Evolutionary conservation across 164 flowering plant species (phyloP), one percentile per base, ranked within the genome.

Genomic region (Piper longum): DNA sequence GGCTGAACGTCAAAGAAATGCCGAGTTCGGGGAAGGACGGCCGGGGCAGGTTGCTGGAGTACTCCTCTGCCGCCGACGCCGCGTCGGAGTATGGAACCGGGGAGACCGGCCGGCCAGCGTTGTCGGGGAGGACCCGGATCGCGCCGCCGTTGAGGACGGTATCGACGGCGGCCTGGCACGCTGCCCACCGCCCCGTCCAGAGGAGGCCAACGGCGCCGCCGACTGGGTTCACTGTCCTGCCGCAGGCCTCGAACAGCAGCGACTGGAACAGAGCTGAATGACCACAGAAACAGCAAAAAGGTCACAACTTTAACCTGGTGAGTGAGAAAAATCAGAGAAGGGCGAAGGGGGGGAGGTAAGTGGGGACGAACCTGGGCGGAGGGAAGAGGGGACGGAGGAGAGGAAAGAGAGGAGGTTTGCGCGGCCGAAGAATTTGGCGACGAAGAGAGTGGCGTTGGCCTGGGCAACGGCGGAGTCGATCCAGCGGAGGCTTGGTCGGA

Each of bases 141-240:
- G 75, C 44, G 44, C 88, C 95, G 41, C 91, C 92, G 14, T 77
- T 70, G 8, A 90, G 83, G 19, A 90, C 84, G 4, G 87, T 78
- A 60, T 84, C 89, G 66, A 88, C 87, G 56, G 97, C 92, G 57
- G 84, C 61, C 63, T 86, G 89, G 64, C 97, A 88, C 51, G 81
- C 73, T 70, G 77, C 77, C 95, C 95, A 90, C 67, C 88, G 88
- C 7, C 91, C 92, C 0, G 84, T 79, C 82, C 85, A 82, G 1
- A 89, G 75, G 3, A 88, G 76, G 17, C 97, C 97, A 39, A 85
- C 85, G 2, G 88, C 91, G n/a, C 97, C 97, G 67, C 71, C 78
- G 64, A 90, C 89, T 13, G 97, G 97, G 61, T 90, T 90, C 64
- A 90, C 82, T n/a, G 97, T 81, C 17, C 97, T 70, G 11, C 97